These are phyloP conservation scores for Mikania micrantha DNA, from an alignment of 129 eudicot species.

Conservation along the genomic window DNA sequence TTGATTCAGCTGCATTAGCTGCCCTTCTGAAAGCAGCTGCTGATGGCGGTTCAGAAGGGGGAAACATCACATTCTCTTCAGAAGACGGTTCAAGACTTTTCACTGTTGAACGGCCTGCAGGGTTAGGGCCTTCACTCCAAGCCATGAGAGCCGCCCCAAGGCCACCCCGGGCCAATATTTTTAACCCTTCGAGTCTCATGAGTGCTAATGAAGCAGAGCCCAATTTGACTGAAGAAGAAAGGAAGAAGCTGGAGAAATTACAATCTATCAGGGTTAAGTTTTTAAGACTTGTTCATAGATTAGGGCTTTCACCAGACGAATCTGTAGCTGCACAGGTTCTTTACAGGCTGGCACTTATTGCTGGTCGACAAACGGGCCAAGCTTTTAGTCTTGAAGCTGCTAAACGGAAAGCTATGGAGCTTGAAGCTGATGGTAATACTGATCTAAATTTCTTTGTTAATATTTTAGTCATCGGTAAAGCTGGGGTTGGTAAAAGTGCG, in stretches of 20 bases:
- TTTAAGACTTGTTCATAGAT: conserved; percentile 68
- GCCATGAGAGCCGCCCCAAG: conserved; percentile 59
- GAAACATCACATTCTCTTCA: conserved; percentile 58
- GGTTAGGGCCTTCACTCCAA: conserved; percentile 71
- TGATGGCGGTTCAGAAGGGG: conserved; percentile 64
- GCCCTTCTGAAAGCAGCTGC: conserved; percentile 95
- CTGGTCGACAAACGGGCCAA: conserved; percentile 69
- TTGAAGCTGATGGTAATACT: conserved; percentile 53
- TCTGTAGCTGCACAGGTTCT: conserved; percentile 83
- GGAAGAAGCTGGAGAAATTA: conserved; percentile 70
- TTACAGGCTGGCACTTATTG: conserved; percentile 68
- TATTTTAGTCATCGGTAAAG: conserved; percentile 80
- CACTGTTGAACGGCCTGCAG: conserved; percentile 91
- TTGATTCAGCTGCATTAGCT: conserved; percentile 89
- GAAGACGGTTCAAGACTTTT: conserved; percentile 87
- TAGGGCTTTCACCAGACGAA: conserved; percentile 76
- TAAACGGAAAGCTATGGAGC: conserved; percentile 57
- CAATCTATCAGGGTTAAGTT: conserved; percentile 76
- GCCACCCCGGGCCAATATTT: conserved; percentile 43
- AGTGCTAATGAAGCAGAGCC: conserved; percentile 45
- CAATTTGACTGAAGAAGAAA: conserved; percentile 76
- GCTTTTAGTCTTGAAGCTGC: conserved; percentile 66
- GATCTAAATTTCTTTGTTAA: conserved; percentile 63
- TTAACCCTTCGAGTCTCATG: conserved; percentile 30
- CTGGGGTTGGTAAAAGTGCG: conserved; percentile 98